Conservation (phyloP, 2,329 filamentous ascomycete genomes). For the Thermoascus crustaceus region DNA sequence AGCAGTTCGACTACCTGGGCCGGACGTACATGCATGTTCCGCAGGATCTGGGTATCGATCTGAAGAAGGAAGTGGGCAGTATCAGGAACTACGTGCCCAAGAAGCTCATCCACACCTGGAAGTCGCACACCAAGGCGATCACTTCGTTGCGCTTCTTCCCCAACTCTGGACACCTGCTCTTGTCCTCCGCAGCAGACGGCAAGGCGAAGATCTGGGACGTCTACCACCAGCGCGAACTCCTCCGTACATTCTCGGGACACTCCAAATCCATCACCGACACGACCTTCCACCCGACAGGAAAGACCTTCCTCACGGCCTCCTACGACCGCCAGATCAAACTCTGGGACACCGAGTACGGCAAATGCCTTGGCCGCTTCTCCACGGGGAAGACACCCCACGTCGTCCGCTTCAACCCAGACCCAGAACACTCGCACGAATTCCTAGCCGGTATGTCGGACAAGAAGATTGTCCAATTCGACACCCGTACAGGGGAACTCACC, state of each 20-base stretch:
- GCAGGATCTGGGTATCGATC: slow-evolving; percentile 77
- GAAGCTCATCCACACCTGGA: slow-evolving; percentile 87
- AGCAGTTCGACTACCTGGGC: slow-evolving; percentile 86
- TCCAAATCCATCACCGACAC: slow-evolving; percentile 83
- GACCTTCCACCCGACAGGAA: slow-evolving; percentile 74
- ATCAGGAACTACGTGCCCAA: slow-evolving; percentile 89
- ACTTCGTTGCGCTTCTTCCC: slow-evolving; percentile 89
- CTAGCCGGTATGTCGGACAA: slow-evolving; percentile 96
- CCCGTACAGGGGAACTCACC: slow-evolving; percentile 68
- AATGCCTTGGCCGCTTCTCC: slow-evolving; percentile 79
- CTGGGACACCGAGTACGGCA: slow-evolving; percentile 94
- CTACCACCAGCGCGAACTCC: slow-evolving; percentile 78
- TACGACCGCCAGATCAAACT: slow-evolving; percentile 96
- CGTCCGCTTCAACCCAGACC: slow-evolving; percentile 80
- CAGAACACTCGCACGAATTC: slow-evolving; percentile 76
- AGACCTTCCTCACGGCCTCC: slow-evolving; percentile 79
- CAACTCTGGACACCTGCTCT: slow-evolving; percentile 71
- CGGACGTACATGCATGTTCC: slow-evolving; percentile 97
- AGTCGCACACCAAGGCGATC: slow-evolving; percentile 73
- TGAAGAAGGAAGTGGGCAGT: slow-evolving; percentile 71
- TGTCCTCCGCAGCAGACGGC: slow-evolving; percentile 82
- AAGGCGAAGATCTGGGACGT: slow-evolving; percentile 93
- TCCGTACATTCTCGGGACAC: slow-evolving; percentile 88
- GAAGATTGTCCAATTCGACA: slow-evolving; percentile 97
- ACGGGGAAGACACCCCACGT: slow-evolving; percentile 95